Percentiles rank a stretch among this genome's conserved stretches.
phyloP scores from a whole-genome alignment of 2,329 filamentous ascomycete species.

The Pseudocercospora crystallina region DNA sequence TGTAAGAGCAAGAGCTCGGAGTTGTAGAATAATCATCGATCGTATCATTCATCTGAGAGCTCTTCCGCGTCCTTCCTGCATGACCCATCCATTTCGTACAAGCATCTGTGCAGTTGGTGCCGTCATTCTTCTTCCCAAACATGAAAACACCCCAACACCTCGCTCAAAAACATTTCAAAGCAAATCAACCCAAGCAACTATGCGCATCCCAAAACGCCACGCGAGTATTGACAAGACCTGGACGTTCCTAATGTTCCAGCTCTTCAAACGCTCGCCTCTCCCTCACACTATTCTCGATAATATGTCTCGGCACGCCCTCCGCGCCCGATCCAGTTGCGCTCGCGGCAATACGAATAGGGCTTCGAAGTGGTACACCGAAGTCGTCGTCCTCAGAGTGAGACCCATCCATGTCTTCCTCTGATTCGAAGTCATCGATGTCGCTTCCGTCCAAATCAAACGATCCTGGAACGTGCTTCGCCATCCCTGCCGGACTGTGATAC shows the following conservation, averaged over 20 bases:
- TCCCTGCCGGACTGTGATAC: conserved; percentile 30
- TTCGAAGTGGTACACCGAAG: conserved; percentile 51
- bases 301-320: conserved; percentile 11
- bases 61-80: not conserved
- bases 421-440: conserved; percentile 44
- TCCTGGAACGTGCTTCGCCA: conserved; percentile 61
- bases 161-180: not conserved
- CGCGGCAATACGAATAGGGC: conserved; percentile 28
- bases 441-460: conserved; percentile 54
- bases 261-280: not conserved
- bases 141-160: not conserved
- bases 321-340: not conserved
- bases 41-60: not conserved
- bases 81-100: not conserved
- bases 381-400: conserved; percentile 50
- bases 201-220: too few relatives aligned
- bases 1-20: too few relatives aligned
- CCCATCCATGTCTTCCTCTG: conserved; percentile 35
- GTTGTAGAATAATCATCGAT: not conserved
- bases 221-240: not conserved
- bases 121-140: not conserved
- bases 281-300: not conserved
- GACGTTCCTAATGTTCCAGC: not conserved
- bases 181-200: too few relatives aligned
- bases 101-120: not conserved